Conservation (phyloP, 257 asterid species). For the Anisodus tanguticus region DNA sequence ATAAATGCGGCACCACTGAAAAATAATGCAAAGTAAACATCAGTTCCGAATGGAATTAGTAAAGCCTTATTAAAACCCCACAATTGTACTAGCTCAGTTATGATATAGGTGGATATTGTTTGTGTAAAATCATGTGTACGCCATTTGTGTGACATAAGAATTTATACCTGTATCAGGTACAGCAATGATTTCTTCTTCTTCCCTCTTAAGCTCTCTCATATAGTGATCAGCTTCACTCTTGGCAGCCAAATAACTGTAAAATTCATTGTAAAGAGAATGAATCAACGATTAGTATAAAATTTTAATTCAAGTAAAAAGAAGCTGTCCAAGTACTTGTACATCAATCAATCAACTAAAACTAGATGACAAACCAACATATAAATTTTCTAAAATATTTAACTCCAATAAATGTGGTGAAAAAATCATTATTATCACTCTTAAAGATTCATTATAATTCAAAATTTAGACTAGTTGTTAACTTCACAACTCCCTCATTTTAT, state of each 20-base stretch:
- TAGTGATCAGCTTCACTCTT: constrained; percentile 97
- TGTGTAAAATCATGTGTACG: background rate
- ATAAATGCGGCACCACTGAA: background rate
- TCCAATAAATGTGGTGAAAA: background rate
- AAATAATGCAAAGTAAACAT: background rate
- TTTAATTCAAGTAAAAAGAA: background rate
- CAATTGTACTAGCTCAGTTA: background rate
- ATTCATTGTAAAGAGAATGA: background rate
- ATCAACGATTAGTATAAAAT: background rate
- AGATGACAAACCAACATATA: background rate
- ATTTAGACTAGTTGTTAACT: background rate
- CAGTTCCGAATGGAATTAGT: background rate
- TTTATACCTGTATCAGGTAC: constrained; percentile 87
- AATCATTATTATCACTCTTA: background rate
- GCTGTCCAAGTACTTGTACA: background rate
- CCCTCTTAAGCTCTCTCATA: constrained; percentile 73
- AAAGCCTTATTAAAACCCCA: background rate
- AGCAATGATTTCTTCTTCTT: constrained; percentile 75
- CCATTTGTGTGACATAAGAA: background rate
- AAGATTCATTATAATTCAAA: background rate
- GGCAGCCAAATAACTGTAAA: constrained; percentile 78
- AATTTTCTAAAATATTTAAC: background rate
- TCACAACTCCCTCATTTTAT: background rate
- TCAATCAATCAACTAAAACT: background rate
- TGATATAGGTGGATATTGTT: background rate